Conservation (phyloP, 345 rosid species). For the Mangifera indica region DNA sequence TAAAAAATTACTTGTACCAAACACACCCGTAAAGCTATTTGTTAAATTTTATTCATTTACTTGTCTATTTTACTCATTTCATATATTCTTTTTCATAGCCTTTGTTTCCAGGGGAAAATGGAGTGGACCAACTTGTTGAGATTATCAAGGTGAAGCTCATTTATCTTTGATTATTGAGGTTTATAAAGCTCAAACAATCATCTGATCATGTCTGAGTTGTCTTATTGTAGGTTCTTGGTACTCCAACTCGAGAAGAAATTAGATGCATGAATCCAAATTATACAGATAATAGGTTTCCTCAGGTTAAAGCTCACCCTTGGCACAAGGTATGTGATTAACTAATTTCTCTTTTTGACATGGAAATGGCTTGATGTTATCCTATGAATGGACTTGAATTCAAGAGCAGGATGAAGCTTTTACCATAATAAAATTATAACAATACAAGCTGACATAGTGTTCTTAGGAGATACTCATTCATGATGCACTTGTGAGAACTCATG, state of each 20-base stretch:
- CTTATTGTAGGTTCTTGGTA: conserved; percentile 71
- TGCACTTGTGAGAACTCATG: not conserved
- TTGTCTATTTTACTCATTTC: not conserved
- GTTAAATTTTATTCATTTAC: not conserved
- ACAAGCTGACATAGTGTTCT: no score
- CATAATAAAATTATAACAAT: no score
- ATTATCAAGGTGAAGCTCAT: conserved; percentile 59
- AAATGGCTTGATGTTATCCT: conserved; percentile 12
- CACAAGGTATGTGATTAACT: conserved; percentile 55
- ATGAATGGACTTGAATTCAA: not conserved
- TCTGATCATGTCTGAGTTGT: conserved; percentile 15
- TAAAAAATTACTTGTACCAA: no score
- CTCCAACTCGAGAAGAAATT: conserved; percentile 91
- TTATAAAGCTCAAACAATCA: conserved; percentile 1
- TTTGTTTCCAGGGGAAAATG: conserved; percentile 77
- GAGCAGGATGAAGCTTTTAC: not conserved
- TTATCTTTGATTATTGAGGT: not conserved
- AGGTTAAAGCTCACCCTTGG: conserved; percentile 86
- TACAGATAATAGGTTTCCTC: conserved; percentile 74
- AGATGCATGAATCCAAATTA: conserved; percentile 91
- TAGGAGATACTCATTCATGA: no score
- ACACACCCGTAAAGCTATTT: not conserved
- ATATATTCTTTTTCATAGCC: conserved; percentile 41
- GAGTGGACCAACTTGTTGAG: conserved; percentile 85
- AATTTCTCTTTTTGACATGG: not conserved